Base-by-base conservation (phyloP, 2,329 filamentous ascomycete genomes). In the Saccharata proteae region DNA sequence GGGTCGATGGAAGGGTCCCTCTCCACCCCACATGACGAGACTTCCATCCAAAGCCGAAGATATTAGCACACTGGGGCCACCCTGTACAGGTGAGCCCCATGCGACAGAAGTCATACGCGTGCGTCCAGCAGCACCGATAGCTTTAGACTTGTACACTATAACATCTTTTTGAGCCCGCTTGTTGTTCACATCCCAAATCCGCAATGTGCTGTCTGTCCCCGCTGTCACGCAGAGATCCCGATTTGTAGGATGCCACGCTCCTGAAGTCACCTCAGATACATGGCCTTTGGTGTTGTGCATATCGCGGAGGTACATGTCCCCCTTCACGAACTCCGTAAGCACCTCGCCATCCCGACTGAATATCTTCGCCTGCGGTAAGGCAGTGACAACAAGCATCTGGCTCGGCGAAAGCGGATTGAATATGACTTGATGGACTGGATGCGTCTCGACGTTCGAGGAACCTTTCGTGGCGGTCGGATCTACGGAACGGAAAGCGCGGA, bases 261-360 rank as follows among this genome's bases (percentile, higher is more conserved):
- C 88, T 14, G 78, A 80, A 3, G 84, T 85, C 23, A 94, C 73
- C 56, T 94, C 90, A 4, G 86, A 86, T 31, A 94, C 77, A 57
- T 98, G 90, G 2, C 90, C 90, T 53, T 94, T 96, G 4, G 90
- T 98, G 52, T 96, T 86, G 57, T 94, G 74, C 80, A 96, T 92
- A 54, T 98, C 90, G 33, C 88, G 73, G 42, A 98, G 61, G 48
- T 98, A 98, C 86, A 96, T 96, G 52, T 98, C 90, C 26, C 90
- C 90, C 59, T 98, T 98, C 43, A 85, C 79, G 42, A 93, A 96
- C 49, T 94, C 85, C 1, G 79, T 78, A 29, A 92, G 46, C 6
- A 80, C 68, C 26, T 92, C 83, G 22, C 90, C 90, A 59, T 98
- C 88, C 47, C 90, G 76, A 45, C 74, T 82, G 53, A 96, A 68